Percentiles rank a stretch among this genome's conserved stretches.
Evolutionary conservation across 768 basidiomycete genomes (phyloP).

Genomic region (Hypholoma sublateritium): DNA sequence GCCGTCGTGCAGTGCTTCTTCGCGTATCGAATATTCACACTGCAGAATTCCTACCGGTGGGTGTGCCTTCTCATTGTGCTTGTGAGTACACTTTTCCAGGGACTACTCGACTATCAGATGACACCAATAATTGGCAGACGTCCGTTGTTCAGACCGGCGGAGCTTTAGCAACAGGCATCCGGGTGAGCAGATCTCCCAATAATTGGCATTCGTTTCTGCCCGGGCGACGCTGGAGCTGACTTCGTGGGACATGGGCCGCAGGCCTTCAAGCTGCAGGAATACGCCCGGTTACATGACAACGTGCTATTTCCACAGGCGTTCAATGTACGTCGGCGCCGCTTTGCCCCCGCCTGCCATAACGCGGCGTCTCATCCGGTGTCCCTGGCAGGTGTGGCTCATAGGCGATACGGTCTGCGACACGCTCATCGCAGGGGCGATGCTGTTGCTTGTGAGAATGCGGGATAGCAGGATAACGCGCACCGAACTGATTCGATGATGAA

Average conservation of each 20-base stretch:
- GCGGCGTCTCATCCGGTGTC: no score
- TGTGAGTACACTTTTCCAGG: background rate
- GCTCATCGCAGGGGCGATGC: conserved; percentile 5
- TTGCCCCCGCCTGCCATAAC: background rate
- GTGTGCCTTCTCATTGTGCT: conserved; percentile 8
- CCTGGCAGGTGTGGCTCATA: conserved; percentile 4
- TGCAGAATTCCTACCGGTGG: conserved; percentile 2
- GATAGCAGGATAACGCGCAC: no score
- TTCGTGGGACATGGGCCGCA: background rate
- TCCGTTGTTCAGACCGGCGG: conserved; percentile 7
- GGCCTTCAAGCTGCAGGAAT: conserved; percentile 7
- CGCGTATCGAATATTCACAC: conserved; percentile 17
- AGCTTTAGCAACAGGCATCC: conserved; percentile 5
- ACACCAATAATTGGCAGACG: background rate
- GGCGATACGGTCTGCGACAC: conserved; percentile 6
- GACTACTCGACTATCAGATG: background rate
- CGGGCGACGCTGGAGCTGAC: background rate
- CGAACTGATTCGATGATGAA: background rate
- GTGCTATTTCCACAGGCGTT: background rate
- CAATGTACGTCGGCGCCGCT: background rate
- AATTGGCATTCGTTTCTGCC: background rate
- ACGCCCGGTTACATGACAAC: conserved; percentile 2
- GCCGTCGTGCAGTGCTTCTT: conserved; percentile 21
- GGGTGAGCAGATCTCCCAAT: background rate
- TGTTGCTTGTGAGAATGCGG: background rate